Evolutionary conservation across 176 grass and related monocot genomes (phyloP).

Genomic region (Saccharum spontaneum): DNA sequence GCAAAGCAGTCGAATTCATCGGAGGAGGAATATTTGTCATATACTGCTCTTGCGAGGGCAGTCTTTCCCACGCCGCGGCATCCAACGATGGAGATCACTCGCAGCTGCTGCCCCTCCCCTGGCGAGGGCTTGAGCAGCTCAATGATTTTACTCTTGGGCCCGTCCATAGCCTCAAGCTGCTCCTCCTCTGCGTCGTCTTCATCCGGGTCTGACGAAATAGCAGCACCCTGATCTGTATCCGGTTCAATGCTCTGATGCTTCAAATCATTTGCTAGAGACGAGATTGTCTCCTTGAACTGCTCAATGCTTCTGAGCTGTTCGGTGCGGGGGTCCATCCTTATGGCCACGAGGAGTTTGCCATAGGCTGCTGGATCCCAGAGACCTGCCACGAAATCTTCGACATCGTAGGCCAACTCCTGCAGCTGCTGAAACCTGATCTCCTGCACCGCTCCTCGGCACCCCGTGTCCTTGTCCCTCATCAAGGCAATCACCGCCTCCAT

Average conservation of each 20-base stretch:
- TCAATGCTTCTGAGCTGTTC: not conserved
- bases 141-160: not conserved
- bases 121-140: not conserved
- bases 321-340: not conserved
- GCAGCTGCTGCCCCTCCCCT: not conserved
- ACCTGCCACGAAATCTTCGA: not conserved
- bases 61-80: slow-evolving; percentile 17
- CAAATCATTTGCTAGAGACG: not conserved
- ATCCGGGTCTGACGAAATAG: not conserved
- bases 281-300: not conserved
- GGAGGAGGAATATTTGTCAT: not conserved
- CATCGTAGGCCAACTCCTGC: not conserved
- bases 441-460: not conserved
- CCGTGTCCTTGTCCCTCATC: not conserved
- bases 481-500: not conserved
- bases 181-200: not conserved
- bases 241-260: not conserved
- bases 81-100: slow-evolving; percentile 29
- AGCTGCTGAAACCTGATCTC: not conserved
- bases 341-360: not conserved
- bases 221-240: not conserved
- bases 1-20: not conserved
- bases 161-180: not conserved
- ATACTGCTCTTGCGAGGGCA: not conserved
- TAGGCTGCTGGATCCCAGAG: not conserved